Conservation (phyloP, 768 basidiomycete species). For the Lactarius vividus region DNA sequence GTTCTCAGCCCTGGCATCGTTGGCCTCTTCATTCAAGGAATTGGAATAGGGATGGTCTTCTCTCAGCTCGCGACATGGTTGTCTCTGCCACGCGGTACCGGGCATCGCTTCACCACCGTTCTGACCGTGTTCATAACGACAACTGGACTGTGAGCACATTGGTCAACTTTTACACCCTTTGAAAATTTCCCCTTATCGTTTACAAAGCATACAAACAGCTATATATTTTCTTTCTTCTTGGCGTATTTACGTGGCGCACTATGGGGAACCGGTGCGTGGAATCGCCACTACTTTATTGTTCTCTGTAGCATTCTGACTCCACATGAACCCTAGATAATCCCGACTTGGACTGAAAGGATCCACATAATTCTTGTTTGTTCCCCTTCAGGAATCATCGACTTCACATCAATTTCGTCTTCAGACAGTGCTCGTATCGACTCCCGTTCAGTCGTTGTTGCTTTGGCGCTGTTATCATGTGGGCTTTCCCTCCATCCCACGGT, state of each 20-base stretch:
- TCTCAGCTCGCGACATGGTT: slow-evolving; percentile 2
- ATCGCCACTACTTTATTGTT: not conserved
- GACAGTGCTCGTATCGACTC: slow-evolving; percentile 1
- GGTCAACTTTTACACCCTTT: not conserved
- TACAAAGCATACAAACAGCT: slow-evolving; percentile 3
- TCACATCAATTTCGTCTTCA: not conserved
- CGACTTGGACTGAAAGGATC: not conserved
- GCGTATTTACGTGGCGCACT: slow-evolving; percentile 2
- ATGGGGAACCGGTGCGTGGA: slow-evolving; percentile 3
- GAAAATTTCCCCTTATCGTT: not conserved
- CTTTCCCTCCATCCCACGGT: not conserved
- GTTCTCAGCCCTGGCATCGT: not conserved
- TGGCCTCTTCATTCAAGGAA: slow-evolving; percentile 16
- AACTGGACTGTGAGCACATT: slow-evolving; percentile 2
- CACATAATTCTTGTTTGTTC: slow-evolving; percentile 3
- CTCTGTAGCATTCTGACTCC: not conserved
- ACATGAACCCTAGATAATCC: not conserved
- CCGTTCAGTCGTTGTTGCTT: slow-evolving; percentile 10
- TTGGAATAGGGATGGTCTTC: slow-evolving; percentile 9
- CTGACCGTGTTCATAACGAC: slow-evolving; percentile 7
- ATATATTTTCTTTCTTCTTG: slow-evolving; percentile 5
- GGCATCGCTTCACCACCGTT: not conserved
- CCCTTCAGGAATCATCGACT: not conserved
- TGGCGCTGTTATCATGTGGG: slow-evolving; percentile 12
- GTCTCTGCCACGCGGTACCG: not conserved